Conservation (phyloP, 345 rosid species). For the Corymbia maculata region DNA sequence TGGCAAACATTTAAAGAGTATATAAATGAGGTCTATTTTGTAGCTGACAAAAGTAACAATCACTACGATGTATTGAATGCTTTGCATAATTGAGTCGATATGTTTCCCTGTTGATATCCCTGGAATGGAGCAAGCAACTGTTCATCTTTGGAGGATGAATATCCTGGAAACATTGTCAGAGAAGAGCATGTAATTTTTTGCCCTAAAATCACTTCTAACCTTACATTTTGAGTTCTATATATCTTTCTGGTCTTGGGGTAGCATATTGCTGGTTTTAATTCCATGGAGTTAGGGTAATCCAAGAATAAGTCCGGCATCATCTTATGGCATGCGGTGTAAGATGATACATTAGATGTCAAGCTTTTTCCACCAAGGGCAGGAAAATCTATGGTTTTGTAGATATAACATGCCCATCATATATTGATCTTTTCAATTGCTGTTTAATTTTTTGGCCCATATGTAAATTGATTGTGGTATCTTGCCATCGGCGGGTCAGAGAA, state of each 20-base stretch:
- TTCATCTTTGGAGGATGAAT: neutral
- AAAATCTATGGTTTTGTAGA: neutral
- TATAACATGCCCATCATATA: neutral
- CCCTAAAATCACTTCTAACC: neutral
- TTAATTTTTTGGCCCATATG: neutral
- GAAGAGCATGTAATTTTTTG: neutral
- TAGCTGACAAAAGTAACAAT: constrained; percentile 10
- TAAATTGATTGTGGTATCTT: neutral
- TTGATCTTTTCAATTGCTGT: neutral
- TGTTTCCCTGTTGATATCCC: neutral
- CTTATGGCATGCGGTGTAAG: neutral
- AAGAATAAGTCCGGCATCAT: neutral
- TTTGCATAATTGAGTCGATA: neutral
- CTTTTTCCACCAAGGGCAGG: neutral
- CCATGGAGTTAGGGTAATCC: neutral
- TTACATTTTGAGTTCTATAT: neutral
- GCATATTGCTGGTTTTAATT: neutral
- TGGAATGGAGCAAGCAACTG: neutral
- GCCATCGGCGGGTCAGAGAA: neutral
- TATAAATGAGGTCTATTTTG: constrained; percentile 50
- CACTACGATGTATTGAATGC: neutral
- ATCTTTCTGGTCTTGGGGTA: neutral
- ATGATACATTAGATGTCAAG: neutral
- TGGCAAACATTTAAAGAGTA: constrained; percentile 68
- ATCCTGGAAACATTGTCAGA: neutral